Conservation (phyloP, 2,329 filamentous ascomycete species). For the Fusarium piperis region DNA sequence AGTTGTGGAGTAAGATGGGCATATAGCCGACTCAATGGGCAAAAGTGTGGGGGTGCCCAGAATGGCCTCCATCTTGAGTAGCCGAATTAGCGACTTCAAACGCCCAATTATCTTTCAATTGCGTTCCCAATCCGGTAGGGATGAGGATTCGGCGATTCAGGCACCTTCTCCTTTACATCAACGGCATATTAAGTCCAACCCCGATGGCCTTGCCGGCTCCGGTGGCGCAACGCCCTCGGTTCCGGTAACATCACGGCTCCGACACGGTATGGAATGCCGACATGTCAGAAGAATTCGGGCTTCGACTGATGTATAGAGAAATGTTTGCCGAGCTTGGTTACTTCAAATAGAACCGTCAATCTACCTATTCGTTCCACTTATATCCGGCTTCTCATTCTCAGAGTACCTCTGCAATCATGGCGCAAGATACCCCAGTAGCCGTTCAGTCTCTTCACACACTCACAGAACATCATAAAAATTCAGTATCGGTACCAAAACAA, state of each 20-base stretch:
- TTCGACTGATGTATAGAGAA: background rate
- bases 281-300: background rate
- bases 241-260: background rate
- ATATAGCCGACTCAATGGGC: constrained; percentile 16
- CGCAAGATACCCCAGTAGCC: background rate
- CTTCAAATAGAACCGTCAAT: background rate
- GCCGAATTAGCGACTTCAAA: constrained; percentile 5
- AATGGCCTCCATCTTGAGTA: background rate
- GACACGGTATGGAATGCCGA: background rate
- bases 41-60: background rate
- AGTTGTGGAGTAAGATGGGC: background rate
- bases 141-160: background rate
- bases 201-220: background rate
- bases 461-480: background rate
- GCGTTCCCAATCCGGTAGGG: background rate
- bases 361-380: background rate
- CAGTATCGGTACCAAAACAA: background rate
- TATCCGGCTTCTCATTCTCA: background rate
- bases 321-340: background rate
- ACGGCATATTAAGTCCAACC: background rate
- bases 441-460: background rate
- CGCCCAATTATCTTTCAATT: background rate
- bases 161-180: background rate
- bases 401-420: background rate
- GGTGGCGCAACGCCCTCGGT: background rate